Percentiles rank a stretch among this genome's conserved stretches.
phyloP scores from a whole-genome alignment of 2,329 filamentous ascomycete genomes.

The Exophiala sideris region DNA sequence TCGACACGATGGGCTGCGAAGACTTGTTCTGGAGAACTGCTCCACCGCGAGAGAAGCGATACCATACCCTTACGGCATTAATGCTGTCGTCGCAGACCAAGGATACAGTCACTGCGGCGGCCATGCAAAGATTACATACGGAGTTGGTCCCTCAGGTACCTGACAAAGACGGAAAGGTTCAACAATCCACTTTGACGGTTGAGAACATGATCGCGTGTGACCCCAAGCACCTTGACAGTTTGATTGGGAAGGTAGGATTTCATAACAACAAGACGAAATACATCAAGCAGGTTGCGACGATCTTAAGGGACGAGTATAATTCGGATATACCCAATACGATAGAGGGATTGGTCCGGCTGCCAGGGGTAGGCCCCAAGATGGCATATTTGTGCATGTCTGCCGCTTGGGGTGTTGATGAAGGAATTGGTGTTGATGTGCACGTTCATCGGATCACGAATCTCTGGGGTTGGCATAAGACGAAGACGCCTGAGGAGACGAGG shows the following conservation, averaged over 20 bases:
- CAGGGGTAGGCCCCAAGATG: conserved; percentile 94
- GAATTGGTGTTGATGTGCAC: conserved; percentile 92
- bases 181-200: conserved; percentile 59
- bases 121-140: conserved; percentile 74
- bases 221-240: conserved; percentile 62
- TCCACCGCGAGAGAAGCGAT: conserved; percentile 59
- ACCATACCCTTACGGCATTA: conserved; percentile 80
- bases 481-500: conserved; percentile 77
- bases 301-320: conserved; percentile 66
- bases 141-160: conserved; percentile 52
- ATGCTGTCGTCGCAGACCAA: conserved; percentile 95
- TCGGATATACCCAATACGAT: conserved; percentile 79
- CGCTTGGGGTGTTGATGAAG: conserved; percentile 66
- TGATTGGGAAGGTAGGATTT: conserved; percentile 84
- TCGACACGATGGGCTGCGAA: conserved; percentile 95
- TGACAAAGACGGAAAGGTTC: conserved; percentile 26
- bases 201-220: conserved; percentile 73
- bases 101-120: conserved; percentile 81
- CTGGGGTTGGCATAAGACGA: conserved; percentile 86
- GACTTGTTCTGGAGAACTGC: conserved; percentile 44
- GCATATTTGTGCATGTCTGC: conserved; percentile 81
- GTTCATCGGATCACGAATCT: conserved; percentile 92
- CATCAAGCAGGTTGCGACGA: conserved; percentile 70
- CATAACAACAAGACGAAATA: conserved; percentile 91
- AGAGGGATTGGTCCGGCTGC: conserved; percentile 69